Evolutionary conservation across 345 rosid genomes (phyloP).

Genomic region (Eucalyptus pauciflora): DNA sequence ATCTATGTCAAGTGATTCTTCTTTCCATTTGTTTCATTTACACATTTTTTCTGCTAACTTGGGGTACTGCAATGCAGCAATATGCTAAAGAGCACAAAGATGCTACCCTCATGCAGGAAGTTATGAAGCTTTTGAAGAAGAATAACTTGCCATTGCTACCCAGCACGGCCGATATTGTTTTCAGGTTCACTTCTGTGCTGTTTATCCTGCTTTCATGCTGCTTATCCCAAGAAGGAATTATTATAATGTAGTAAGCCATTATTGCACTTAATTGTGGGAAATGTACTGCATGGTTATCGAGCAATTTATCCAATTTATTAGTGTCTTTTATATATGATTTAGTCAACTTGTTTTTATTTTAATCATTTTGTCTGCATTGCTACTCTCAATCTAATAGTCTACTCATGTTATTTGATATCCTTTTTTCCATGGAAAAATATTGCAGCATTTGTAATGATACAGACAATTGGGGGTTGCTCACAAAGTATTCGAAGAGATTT

Average conservation of each 20-base stretch:
- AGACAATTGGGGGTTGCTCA: slow-evolving; percentile 51
- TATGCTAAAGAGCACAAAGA: no score
- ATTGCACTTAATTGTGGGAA: neutral
- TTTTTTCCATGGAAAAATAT: neutral
- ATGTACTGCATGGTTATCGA: neutral
- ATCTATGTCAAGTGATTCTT: no score
- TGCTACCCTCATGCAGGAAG: no score
- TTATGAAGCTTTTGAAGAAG: no score
- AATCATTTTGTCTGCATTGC: neutral
- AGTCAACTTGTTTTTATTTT: neutral
- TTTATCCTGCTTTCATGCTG: no score
- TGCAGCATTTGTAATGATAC: slow-evolving; percentile 63
- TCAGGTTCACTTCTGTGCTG: no score
- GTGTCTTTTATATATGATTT: neutral
- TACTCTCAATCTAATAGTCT: neutral
- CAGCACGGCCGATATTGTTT: no score
- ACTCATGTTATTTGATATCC: neutral
- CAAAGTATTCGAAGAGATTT: slow-evolving; percentile 17
- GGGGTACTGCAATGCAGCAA: no score
- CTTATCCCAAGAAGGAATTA: neutral
- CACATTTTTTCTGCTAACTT: no score
- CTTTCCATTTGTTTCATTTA: no score
- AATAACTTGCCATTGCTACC: no score
- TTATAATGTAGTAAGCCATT: neutral
- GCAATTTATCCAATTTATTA: neutral